Evolutionary conservation across 768 basidiomycete species (phyloP).

Genomic region (Cystofilobasidium macerans): DNA sequence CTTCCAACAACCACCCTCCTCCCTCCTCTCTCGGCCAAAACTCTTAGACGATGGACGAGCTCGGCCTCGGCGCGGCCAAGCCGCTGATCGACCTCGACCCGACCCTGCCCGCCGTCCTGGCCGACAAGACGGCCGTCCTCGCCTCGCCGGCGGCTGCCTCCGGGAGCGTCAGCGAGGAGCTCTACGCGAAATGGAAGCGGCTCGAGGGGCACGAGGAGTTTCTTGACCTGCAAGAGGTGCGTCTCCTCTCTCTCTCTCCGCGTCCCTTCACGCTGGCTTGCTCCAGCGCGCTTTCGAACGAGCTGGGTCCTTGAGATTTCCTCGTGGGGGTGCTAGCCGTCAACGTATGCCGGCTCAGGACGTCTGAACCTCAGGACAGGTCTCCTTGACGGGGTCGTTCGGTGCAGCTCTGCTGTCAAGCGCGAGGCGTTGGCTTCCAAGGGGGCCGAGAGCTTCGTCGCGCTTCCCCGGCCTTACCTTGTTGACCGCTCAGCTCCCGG

Average conservation of each 20-base stretch:
- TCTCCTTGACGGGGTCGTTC: too few species aligned
- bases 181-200: conserved; percentile 96
- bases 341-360: too few species aligned
- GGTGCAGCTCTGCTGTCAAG: too few species aligned
- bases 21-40: neutral
- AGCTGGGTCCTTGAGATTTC: too few species aligned
- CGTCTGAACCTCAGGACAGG: too few species aligned
- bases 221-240: conserved; percentile 48
- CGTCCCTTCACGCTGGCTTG: too few species aligned
- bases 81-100: conserved; percentile 52
- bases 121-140: conserved; percentile 76
- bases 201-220: conserved; percentile 90
- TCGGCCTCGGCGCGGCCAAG: conserved; percentile 48
- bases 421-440: too few species aligned
- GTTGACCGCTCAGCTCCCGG: too few species aligned
- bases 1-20: neutral
- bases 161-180: conserved; percentile 65
- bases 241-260: neutral
- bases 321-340: neutral
- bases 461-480: too few species aligned
- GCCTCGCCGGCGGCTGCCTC: conserved; percentile 83
- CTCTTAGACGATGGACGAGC: conserved; percentile 58
- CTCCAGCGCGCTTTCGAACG: too few species aligned
- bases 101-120: conserved; percentile 73
- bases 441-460: too few species aligned